Evolutionary conservation across 768 basidiomycete genomes (phyloP).

Genomic region (Heimioporus sp.): DNA sequence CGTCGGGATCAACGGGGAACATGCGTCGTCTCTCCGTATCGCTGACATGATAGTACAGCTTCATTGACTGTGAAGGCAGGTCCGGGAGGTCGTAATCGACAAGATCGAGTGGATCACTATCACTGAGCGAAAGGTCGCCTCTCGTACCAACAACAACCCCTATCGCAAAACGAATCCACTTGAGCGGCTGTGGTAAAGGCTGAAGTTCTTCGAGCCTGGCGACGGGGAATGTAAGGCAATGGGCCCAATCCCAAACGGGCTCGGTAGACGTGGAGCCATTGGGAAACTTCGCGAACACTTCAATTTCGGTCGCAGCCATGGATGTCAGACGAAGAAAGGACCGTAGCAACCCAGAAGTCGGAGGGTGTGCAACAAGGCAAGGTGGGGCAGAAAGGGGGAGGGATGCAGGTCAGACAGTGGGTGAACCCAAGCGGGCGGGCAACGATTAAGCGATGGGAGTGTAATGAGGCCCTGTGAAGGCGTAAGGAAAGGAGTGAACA

Average conservation of each 20-base stretch:
- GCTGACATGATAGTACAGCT: constrained; percentile 6
- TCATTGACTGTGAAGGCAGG: neutral
- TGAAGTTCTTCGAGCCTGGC: neutral
- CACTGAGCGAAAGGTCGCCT: neutral
- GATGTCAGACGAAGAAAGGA: too few relatives aligned
- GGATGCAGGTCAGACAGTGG: too few relatives aligned
- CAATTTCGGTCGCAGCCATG: too few relatives aligned
- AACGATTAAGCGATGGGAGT: too few relatives aligned
- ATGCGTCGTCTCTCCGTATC: neutral
- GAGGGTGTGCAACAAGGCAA: too few relatives aligned
- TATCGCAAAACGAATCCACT: constrained; percentile 8
- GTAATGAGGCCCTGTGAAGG: too few relatives aligned
- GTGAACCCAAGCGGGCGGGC: too few relatives aligned
- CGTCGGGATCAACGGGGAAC: constrained; percentile 1
- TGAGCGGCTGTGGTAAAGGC: neutral
- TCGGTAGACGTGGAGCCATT: neutral
- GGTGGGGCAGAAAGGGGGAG: too few relatives aligned
- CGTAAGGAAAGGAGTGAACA: too few relatives aligned
- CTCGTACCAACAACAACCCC: constrained; percentile 2
- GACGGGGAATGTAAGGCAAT: constrained; percentile 3
- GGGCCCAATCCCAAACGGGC: neutral
- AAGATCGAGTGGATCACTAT: neutral
- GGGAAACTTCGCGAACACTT: neutral
- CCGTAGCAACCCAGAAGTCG: too few relatives aligned
- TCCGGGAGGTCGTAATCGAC: neutral